Evolutionary conservation across 2,329 filamentous ascomycete genomes (phyloP), one percentile per base, ranked within the genome.

Genomic region (Orbilia quercus): DNA sequence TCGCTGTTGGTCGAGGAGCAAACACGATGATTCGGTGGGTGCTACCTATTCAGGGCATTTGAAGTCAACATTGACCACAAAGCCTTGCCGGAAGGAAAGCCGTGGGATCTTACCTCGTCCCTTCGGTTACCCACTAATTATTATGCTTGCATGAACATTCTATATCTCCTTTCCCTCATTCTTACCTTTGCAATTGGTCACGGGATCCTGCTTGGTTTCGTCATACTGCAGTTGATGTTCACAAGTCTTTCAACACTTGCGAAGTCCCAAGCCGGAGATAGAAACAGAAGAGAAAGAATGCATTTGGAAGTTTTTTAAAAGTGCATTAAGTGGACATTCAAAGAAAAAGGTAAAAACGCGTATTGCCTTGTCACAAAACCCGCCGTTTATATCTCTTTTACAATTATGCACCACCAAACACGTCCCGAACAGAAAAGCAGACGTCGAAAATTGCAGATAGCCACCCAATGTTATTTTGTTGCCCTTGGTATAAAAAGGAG

Each of bases 371-470:
- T 66, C 69, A 73, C 60, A 65, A 73, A 73, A 66, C 47, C 69
- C 60, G 69, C 69, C 69, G 69, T 73, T 73, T 66, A 73, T 66
- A 73, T 73, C 69, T 73, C 69, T 62, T 73, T 73, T 73, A 55
- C 55, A 66, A 73, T 60, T 66, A 66, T 73, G 69, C 69, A 73
- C 69, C 60, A 59, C 59, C 22, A 48, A n/a, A 60, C 69, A 48
- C 60, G 28, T 31, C 60, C 60, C 44, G 53, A 66, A 73, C 45
- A 57, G 44, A 48, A 66, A 57, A 58, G 48, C 59, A 54, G 50
- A 40, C 51, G 45, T 60, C 48, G 58, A 73, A 70, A 73, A 66
- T 65, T 62, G 60, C 69, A 73, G 48, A 73, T 66, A 65, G 51
- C 69, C 69, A 62, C 69, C 69, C 69, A 64, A 73, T 73, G 47